phyloP scores from a whole-genome alignment of 768 basidiomycete species.

The Russula virescens region DNA sequence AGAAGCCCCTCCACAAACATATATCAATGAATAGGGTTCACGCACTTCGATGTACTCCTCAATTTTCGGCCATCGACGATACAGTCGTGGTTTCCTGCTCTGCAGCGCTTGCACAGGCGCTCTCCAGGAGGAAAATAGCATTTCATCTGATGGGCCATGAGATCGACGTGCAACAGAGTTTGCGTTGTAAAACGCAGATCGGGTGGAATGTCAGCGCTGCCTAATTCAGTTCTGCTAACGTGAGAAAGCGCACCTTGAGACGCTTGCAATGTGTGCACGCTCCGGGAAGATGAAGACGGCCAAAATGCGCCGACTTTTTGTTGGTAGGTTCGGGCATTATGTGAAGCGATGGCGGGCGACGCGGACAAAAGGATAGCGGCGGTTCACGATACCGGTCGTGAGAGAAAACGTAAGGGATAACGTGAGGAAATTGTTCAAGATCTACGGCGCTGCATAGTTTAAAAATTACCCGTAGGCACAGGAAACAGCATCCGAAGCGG shows the following conservation, averaged over 20 bases:
- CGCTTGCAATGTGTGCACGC: constrained; percentile 85
- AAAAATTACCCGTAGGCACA: too few relatives aligned
- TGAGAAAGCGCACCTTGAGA: constrained; percentile 58
- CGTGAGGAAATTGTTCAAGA: too few relatives aligned
- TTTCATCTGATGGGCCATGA: constrained; percentile 60
- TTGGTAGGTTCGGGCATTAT: too few relatives aligned
- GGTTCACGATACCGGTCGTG: too few relatives aligned
- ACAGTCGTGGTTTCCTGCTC: constrained; percentile 63
- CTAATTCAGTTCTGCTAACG: neutral
- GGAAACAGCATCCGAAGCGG: too few relatives aligned
- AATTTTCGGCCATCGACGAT: neutral
- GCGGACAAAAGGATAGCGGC: too few relatives aligned
- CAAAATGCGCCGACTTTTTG: too few relatives aligned
- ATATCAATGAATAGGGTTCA: neutral
- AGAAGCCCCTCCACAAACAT: neutral
- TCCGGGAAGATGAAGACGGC: constrained; percentile 47
- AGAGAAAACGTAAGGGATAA: too few relatives aligned
- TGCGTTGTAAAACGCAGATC: neutral
- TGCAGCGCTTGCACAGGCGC: constrained; percentile 73
- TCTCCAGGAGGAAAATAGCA: constrained; percentile 71
- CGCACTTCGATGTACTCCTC: neutral
- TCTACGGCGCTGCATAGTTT: too few relatives aligned
- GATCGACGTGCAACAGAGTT: neutral
- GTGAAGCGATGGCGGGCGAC: too few relatives aligned
- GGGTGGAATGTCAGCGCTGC: neutral